Evolutionary conservation across 192 early-diverging fungal genomes (phyloP).

Genomic region (Coemansia aciculifera): DNA sequence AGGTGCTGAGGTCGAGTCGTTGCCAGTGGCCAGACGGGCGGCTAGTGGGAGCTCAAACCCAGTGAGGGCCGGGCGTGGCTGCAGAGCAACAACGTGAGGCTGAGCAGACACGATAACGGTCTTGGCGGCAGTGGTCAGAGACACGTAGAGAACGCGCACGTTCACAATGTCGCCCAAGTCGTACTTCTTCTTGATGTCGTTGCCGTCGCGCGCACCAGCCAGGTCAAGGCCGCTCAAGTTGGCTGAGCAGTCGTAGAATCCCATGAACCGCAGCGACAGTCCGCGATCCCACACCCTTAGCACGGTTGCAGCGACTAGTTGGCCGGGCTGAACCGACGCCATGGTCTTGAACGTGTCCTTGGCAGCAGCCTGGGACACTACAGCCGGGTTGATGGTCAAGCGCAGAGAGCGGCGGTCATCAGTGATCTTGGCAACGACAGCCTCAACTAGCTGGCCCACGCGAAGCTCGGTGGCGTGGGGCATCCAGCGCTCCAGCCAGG

Average conservation of each 20-base stretch:
- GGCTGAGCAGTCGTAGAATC: slow-evolving; percentile 74
- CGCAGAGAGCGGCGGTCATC: slow-evolving; percentile 65
- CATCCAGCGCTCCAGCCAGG: slow-evolving; percentile 64
- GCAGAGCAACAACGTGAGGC: slow-evolving; percentile 60
- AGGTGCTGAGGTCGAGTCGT: slow-evolving; percentile 1
- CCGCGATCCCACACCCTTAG: slow-evolving; percentile 66
- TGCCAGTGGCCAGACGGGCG: slow-evolving; percentile 21
- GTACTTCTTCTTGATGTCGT: slow-evolving; percentile 59
- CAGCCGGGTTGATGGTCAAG: slow-evolving; percentile 64
- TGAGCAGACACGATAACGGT: slow-evolving; percentile 60
- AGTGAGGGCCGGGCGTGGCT: slow-evolving; percentile 38
- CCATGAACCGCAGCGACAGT: slow-evolving; percentile 72
- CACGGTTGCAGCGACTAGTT: slow-evolving; percentile 67
- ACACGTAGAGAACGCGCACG: slow-evolving; percentile 75
- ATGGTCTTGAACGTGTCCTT: slow-evolving; percentile 62
- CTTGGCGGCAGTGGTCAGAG: slow-evolving; percentile 64
- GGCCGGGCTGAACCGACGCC: slow-evolving; percentile 80
- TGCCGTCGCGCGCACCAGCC: slow-evolving; percentile 56
- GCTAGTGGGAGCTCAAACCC: slow-evolving; percentile 43
- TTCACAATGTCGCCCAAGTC: slow-evolving; percentile 63
- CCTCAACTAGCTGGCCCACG: slow-evolving; percentile 76
- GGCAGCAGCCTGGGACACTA: slow-evolving; percentile 57
- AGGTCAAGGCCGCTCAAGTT: slow-evolving; percentile 56
- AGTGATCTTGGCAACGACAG: slow-evolving; percentile 63
- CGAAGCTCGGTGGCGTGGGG: slow-evolving; percentile 57